These are phyloP conservation scores for Triticum dicoccoides DNA, from an alignment of 176 grass and related monocot genomes.

Conservation along the genomic window DNA sequence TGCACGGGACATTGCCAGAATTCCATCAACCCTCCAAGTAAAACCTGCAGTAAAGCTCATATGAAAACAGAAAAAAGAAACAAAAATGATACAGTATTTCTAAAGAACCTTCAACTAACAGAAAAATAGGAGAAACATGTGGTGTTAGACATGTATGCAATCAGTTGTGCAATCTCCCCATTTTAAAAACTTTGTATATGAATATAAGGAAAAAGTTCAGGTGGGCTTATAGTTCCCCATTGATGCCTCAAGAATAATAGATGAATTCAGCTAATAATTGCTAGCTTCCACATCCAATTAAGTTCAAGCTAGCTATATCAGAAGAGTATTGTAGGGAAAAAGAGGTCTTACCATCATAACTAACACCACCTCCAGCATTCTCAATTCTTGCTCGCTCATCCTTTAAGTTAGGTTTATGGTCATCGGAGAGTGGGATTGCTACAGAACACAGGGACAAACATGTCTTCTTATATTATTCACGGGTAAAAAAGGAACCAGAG, in stretches of 20 bases:
- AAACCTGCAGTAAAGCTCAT: slow-evolving; percentile 42
- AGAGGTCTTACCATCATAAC: slow-evolving; percentile 61
- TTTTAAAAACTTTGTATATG: neutral
- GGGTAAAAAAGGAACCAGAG: slow-evolving; percentile 2
- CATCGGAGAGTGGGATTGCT: slow-evolving; percentile 78
- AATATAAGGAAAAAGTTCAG: neutral
- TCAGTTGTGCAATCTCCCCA: neutral
- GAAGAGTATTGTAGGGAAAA: neutral
- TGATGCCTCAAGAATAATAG: neutral
- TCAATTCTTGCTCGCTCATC: slow-evolving; percentile 76
- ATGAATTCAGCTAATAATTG: neutral
- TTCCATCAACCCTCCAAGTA: slow-evolving; percentile 83
- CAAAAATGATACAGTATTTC: neutral
- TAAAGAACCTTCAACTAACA: slow-evolving; percentile 24
- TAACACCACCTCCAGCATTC: slow-evolving; percentile 74
- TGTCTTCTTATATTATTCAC: neutral
- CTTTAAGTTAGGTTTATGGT: slow-evolving; percentile 86
- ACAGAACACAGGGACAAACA: slow-evolving; percentile 36
- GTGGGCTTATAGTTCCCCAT: neutral
- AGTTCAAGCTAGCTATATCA: slow-evolving; percentile 3
- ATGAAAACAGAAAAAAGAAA: slow-evolving; percentile 13
- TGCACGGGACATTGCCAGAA: slow-evolving; percentile 90
- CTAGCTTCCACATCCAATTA: neutral
- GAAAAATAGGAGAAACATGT: neutral
- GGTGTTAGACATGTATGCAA: neutral